Conservation (phyloP, 1,284 basidiomycete species). For the Hemileia vastatrix region DNA sequence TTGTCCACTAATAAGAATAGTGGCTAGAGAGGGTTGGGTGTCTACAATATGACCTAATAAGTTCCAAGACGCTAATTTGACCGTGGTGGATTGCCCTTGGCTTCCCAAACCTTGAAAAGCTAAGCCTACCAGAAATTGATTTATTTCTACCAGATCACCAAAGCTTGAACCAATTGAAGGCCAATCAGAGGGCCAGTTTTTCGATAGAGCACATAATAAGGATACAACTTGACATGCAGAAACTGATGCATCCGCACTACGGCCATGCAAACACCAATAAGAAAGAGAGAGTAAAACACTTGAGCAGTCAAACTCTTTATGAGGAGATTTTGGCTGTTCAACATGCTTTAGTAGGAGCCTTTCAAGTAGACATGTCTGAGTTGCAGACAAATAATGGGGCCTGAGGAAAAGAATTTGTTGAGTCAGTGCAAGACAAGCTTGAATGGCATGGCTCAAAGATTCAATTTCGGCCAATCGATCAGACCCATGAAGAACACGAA, state of each 20-base stretch:
- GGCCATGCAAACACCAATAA: conserved; percentile 20
- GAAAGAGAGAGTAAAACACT: conserved; percentile 14
- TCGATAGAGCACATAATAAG: conserved; percentile 16
- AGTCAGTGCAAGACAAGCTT: not conserved
- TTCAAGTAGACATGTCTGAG: conserved; percentile 11
- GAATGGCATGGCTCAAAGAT: conserved; percentile 8
- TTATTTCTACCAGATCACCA: conserved; percentile 16
- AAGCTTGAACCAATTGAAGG: conserved; percentile 17
- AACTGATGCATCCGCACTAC: not conserved
- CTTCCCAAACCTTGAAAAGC: conserved; percentile 10
- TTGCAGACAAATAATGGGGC: conserved; percentile 4
- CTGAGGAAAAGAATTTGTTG: conserved; percentile 12
- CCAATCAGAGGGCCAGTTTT: conserved; percentile 23
- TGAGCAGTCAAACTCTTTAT: conserved; percentile 1
- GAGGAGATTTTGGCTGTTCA: no score
- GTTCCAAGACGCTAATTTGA: conserved; percentile 17
- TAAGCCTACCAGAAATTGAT: conserved; percentile 8
- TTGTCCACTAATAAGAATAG: conserved; percentile 17
- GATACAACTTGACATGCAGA: conserved; percentile 15
- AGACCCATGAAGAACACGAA: conserved; percentile 10
- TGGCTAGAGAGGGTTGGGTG: conserved; percentile 16
- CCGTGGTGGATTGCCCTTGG: not conserved
- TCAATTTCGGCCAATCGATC: conserved; percentile 12
- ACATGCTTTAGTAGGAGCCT: conserved; percentile 9
- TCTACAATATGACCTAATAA: conserved; percentile 15